Evolutionary conservation across 208 protist species (phyloP), one percentile per base, ranked within the genome.

Genomic region (Herpetomonas tarakana): DNA sequence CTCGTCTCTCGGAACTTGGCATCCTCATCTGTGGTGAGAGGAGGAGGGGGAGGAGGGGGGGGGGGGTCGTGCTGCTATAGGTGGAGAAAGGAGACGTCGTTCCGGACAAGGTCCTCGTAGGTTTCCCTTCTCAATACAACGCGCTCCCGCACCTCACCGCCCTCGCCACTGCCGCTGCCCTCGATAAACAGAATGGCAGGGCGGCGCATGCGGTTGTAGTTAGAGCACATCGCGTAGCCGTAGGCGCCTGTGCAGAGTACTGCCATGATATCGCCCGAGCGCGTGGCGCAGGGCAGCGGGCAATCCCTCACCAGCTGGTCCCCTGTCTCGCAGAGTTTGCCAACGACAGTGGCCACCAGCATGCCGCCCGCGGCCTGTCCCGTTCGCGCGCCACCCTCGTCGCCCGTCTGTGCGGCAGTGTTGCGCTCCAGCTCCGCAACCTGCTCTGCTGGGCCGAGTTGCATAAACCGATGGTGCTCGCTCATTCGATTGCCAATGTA

Each of bases 181-280:
- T 57, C 47, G 46, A 51, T 31, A 46, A 65, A 55, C 2, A 65
- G 49, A 55, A 58, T 22, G 1, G 59, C 50, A 24, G 59, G 59
- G 4, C 59, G 30, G 50, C 59, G 31, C 26, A 55, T 46, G 1
- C 31, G 50, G 16, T 57, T 65, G 59, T 65, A 65, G 50, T 65
- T 65, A n/a, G 59, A 65, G 3, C 49, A 46, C 59, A 65, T 57
- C 1, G 59, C 28, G 38, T 58, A 65, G 16, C 50, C 51, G 35
- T 65, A 65, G 3, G 59, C 50, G n/a, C 59, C 59, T 11, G 59
- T 57, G 50, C 50, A 55, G 35, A 55, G 31, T 35, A 65, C 59
- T 12, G 59, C 47, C 38, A 65, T 16, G 11, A 57, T 30, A 30
- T 65, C 59, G 0, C 50, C 59, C 6, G 50, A 41, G 2, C 9